Conservation (phyloP, 1,284 basidiomycete genomes). For the Cystobasidiaceae sp. region DNA sequence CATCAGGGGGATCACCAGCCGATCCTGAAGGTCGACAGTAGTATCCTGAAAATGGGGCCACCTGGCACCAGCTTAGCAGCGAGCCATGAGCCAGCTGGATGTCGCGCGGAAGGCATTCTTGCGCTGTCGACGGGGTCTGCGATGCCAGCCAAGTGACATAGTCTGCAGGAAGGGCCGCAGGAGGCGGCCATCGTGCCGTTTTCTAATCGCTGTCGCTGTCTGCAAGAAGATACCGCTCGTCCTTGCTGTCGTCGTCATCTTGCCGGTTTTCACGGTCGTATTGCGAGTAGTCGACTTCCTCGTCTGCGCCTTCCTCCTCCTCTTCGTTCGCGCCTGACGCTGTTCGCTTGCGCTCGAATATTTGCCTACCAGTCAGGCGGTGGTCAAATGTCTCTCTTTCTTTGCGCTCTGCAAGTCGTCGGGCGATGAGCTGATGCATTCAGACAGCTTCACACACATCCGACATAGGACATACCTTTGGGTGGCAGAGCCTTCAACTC, state of each 20-base stretch:
- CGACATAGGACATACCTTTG: slow-evolving; percentile 53
- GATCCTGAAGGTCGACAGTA: too few species aligned
- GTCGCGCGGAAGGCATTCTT: too few species aligned
- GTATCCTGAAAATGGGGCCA: too few species aligned
- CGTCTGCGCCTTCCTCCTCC: slow-evolving; percentile 4
- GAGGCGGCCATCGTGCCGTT: too few species aligned
- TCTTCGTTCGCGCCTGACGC: neutral
- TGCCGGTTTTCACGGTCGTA: too few species aligned
- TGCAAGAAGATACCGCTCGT: slow-evolving; percentile 7
- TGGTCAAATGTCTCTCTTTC: slow-evolving; percentile 14
- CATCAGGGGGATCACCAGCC: too few species aligned
- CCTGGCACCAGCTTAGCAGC: too few species aligned
- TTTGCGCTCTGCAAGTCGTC: slow-evolving; percentile 3
- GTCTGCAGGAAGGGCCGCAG: too few species aligned
- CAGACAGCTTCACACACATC: neutral
- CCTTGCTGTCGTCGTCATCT: slow-evolving; percentile 13
- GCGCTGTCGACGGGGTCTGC: too few species aligned
- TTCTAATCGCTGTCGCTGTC: slow-evolving; percentile 15
- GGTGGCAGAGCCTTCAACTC: slow-evolving; percentile 65
- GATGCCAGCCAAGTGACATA: too few species aligned
- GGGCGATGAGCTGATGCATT: neutral
- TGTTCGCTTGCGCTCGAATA: slow-evolving; percentile 5
- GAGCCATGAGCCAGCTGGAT: too few species aligned
- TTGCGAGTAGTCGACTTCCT: too few species aligned
- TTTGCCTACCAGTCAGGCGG: slow-evolving; percentile 17